Conservation (phyloP, 2,329 filamentous ascomycete species). For the Venturia aucupariae region DNA sequence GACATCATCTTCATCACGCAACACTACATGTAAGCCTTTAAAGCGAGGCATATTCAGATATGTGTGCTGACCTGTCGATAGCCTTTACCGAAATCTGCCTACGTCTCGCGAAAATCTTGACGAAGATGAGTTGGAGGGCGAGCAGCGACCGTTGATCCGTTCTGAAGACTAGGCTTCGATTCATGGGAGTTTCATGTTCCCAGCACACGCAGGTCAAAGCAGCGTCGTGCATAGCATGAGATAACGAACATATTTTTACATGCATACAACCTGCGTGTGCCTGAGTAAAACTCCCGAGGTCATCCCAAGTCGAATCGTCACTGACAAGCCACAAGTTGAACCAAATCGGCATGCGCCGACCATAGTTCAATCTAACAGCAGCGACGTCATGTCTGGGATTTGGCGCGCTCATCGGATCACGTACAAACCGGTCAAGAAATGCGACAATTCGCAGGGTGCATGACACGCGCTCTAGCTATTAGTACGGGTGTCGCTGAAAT, state of each 20-base stretch:
- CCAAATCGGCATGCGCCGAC: not conserved
- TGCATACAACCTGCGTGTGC: not conserved
- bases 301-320: not conserved
- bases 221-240: not conserved
- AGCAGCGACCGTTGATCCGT: slow-evolving; percentile 1
- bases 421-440: not conserved
- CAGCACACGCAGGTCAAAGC: not conserved
- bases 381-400: too few species aligned
- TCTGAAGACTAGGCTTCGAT: not conserved
- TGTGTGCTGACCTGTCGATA: slow-evolving; percentile 1
- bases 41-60: not conserved
- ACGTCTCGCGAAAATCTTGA: not conserved
- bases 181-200: not conserved
- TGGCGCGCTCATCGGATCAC: too few species aligned
- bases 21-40: slow-evolving; percentile 50
- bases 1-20: slow-evolving; percentile 80
- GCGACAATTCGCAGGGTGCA: not conserved
- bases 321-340: not conserved
- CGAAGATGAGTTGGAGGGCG: slow-evolving; percentile 7
- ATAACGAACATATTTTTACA: not conserved
- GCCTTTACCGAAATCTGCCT: not conserved
- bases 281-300: not conserved
- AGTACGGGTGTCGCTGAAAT: not conserved
- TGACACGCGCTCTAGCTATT: not conserved
- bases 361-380: not conserved